Base-by-base conservation (phyloP, 2,329 filamentous ascomycete species). In the Erysiphe pulchra region DNA sequence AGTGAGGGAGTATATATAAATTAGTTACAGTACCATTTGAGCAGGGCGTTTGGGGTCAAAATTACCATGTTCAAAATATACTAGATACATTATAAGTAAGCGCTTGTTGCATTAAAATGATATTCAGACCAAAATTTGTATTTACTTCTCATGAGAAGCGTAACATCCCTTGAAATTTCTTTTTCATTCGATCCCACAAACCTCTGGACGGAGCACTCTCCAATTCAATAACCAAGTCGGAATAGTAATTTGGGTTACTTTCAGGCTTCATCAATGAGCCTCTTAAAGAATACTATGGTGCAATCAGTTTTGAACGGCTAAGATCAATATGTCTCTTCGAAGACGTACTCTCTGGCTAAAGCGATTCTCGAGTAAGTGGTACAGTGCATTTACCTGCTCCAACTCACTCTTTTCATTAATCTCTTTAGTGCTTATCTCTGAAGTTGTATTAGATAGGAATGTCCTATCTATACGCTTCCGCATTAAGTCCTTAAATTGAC, bases 1-100 rank as follows among this genome's bases (percentile, higher is more conserved):
- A 0, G 72, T 92, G 55, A 75, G 76, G 57, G 79, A 70, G 59
- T 94, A 92, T 58, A 73, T 95, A 51, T 92, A 59, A 24, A 24
- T 24, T 6, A 16, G 3, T 17, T 24, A 6, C 20, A 3, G 20
- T 24, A 3, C 6, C 20, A 24, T 24, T 24, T 24, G 20, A 6
- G 20, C 3, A 24, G 20, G 20, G 20, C 20, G 20, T 24, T 24
- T 24, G 20, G 20, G 20, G 20, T 24, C 20, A 6, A 24, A 24
- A 24, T 24, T 24, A 24, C 20, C 20, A 24, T 24, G 6, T 24
- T 24, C 3, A 24, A 24, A 24, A 24, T 24, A 24, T 24, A 24
- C 20, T 24, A 6, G 3, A 24, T 24, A 24, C 20, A 24, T 24
- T 24, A 6, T 24, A 24, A 24, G 6, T 24, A 24, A 24, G 6